phyloP scores from a whole-genome alignment of 129 eudicot genomes.

The Flaveria brownii region DNA sequence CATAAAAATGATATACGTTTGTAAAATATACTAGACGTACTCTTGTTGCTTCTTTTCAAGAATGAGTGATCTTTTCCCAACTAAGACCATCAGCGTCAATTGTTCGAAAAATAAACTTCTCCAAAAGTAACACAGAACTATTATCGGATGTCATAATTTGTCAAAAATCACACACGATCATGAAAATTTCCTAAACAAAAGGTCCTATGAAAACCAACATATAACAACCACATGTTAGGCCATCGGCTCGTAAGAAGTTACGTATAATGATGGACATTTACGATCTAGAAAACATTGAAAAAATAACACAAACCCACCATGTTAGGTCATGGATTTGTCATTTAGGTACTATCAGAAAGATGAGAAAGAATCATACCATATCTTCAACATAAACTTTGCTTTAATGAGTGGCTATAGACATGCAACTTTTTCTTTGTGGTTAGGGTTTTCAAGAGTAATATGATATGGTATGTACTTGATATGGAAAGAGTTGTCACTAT shows the following conservation, averaged over 20 bases:
- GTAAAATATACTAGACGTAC: background rate
- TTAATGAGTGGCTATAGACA: constrained; percentile 21
- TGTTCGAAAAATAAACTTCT: background rate
- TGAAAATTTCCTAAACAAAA: constrained; percentile 13
- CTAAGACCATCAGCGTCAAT: background rate
- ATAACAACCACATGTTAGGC: constrained; percentile 19
- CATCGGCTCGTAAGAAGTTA: constrained; percentile 1
- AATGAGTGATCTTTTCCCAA: background rate
- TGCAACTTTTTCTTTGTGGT: constrained; percentile 19
- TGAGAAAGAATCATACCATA: constrained; percentile 26
- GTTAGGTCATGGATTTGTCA: constrained; percentile 34
- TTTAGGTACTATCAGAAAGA: constrained; percentile 5
- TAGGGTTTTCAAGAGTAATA: constrained; percentile 25
- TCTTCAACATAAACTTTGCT: constrained; percentile 29
- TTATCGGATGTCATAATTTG: background rate
- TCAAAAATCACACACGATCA: background rate
- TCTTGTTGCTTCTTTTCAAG: constrained; percentile 6
- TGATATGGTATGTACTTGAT: constrained; percentile 28
- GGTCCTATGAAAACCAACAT: background rate
- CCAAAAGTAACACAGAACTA: constrained; percentile 2
- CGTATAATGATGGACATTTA: background rate
- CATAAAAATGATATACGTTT: no score
- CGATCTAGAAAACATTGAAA: background rate
- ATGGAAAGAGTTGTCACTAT: constrained; percentile 41
- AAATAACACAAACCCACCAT: constrained; percentile 19